Evolutionary conservation across 441 rosid species (phyloP).

Genomic region (Melastoma candidum): DNA sequence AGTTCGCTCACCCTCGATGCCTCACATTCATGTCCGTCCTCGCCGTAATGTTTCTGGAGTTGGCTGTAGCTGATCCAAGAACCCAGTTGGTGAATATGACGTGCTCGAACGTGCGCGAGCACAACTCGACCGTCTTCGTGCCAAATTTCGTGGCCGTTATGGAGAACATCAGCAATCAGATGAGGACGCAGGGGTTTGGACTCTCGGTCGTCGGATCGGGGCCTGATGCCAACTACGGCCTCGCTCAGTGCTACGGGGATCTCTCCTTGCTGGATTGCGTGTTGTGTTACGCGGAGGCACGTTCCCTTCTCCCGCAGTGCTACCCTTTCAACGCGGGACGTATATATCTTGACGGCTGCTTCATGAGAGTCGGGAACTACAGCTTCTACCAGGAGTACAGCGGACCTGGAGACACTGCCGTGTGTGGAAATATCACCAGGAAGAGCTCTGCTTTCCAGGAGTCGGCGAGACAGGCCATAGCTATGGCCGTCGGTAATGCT

Average conservation of each 20-base stretch:
- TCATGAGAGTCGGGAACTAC: constrained; percentile 83
- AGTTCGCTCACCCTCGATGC: not conserved
- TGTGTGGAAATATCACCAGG: constrained; percentile 57
- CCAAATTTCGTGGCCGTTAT: constrained; percentile 67
- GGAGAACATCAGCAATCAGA: constrained; percentile 65
- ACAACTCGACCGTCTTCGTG: constrained; percentile 49
- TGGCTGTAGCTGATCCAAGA: constrained; percentile 48
- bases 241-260: constrained; percentile 88
- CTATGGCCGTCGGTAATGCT: constrained; percentile 32
- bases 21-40: constrained; percentile 11
- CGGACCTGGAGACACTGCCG: constrained; percentile 48
- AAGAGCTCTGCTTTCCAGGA: constrained; percentile 27
- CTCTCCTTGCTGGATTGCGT: constrained; percentile 71
- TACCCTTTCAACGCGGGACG: constrained; percentile 70
- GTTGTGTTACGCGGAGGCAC: constrained; percentile 81
- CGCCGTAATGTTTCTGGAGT: constrained; percentile 13
- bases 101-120: constrained; percentile 41
- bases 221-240: constrained; percentile 57
- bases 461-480: constrained; percentile 39
- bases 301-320: constrained; percentile 82
- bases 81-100: constrained; percentile 30
- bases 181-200: constrained; percentile 51
- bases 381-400: constrained; percentile 57
- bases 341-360: constrained; percentile 82
- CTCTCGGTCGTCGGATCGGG: constrained; percentile 59